phyloP scores from a whole-genome alignment of 768 basidiomycete genomes.

The Nevesoporus exiguus region DNA sequence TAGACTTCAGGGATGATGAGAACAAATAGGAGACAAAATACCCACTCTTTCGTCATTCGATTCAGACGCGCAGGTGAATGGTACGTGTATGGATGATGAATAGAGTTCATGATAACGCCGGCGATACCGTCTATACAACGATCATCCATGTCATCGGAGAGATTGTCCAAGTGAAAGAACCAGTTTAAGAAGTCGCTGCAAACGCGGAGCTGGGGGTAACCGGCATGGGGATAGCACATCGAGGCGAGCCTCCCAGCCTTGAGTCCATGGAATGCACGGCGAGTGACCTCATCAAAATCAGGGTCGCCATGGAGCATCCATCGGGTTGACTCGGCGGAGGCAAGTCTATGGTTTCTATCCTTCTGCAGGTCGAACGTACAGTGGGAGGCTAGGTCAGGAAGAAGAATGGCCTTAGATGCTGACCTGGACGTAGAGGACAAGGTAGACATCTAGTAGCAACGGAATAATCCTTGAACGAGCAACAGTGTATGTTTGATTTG shows the following conservation, averaged over 20 bases:
- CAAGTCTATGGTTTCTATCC: conserved; percentile 57
- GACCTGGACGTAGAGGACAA: conserved; percentile 7
- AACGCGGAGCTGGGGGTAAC: conserved; percentile 59
- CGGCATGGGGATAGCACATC: conserved; percentile 46
- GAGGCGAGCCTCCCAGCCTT: conserved; percentile 65
- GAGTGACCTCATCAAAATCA: conserved; percentile 40
- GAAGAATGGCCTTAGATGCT: conserved; percentile 45
- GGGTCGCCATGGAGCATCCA: conserved; percentile 35
- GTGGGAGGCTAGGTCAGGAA: conserved; percentile 76
- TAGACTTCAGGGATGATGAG: background rate
- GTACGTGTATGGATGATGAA: conserved; percentile 64
- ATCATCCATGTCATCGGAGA: conserved; percentile 77
- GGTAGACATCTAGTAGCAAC: conserved; percentile 13
- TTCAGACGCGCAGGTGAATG: conserved; percentile 54
- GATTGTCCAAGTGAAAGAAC: conserved; percentile 75
- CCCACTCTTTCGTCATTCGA: conserved; percentile 72
- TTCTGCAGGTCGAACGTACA: conserved; percentile 56
- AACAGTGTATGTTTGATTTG: no score
- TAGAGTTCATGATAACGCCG: conserved; percentile 65
- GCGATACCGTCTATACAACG: conserved; percentile 53
- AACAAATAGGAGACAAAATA: conserved; percentile 13
- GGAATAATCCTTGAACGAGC: no score
- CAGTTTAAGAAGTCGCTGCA: conserved; percentile 77
- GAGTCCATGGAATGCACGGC: conserved; percentile 62
- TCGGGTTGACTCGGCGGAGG: conserved; percentile 34